Conservation (phyloP, 2,329 filamentous ascomycete species). For the Alternaria ethzedia region DNA sequence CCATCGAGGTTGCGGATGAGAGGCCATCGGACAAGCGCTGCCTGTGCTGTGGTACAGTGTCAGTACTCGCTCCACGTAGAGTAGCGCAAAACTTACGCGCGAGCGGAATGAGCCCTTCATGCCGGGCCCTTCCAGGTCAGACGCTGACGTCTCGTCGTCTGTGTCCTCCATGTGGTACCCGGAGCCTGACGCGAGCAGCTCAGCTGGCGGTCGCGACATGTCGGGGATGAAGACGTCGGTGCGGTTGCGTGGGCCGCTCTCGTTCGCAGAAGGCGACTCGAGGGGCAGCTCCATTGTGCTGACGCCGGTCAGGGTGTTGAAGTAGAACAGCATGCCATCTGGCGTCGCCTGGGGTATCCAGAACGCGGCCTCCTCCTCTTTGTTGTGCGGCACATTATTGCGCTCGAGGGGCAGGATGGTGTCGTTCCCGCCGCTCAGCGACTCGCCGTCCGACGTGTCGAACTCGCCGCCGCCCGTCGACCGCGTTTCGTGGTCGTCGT, state of each 20-base stretch:
- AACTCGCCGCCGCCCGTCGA: conserved; percentile 52
- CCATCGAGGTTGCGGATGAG: conserved; percentile 88
- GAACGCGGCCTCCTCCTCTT: conserved; percentile 88
- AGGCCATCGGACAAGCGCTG: conserved; percentile 72
- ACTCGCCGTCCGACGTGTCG: conserved; percentile 56
- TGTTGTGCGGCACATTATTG: conserved; percentile 53
- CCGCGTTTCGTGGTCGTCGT: conserved; percentile 54
- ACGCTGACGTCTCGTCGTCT: conserved; percentile 84
- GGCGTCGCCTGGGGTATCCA: conserved; percentile 98
- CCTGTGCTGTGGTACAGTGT: conserved; percentile 29
- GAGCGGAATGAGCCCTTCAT: conserved; percentile 73
- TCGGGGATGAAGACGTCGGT: conserved; percentile 89
- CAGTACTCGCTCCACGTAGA: conserved; percentile 17
- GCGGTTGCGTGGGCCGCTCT: conserved; percentile 85
- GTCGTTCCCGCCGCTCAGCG: conserved; percentile 46
- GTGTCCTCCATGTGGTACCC: conserved; percentile 86
- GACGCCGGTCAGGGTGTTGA: conserved; percentile 96
- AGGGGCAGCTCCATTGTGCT: conserved; percentile 93
- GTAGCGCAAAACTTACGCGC: conserved; percentile 60
- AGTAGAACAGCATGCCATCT: conserved; percentile 93
- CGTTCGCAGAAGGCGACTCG: conserved; percentile 82
- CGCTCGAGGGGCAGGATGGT: conserved; percentile 70
- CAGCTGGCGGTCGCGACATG: conserved; percentile 85
- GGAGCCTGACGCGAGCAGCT: conserved; percentile 86
- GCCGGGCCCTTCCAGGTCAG: conserved; percentile 79